Conservation (phyloP, 2,329 filamentous ascomycete genomes). For the Nemania sp. region DNA sequence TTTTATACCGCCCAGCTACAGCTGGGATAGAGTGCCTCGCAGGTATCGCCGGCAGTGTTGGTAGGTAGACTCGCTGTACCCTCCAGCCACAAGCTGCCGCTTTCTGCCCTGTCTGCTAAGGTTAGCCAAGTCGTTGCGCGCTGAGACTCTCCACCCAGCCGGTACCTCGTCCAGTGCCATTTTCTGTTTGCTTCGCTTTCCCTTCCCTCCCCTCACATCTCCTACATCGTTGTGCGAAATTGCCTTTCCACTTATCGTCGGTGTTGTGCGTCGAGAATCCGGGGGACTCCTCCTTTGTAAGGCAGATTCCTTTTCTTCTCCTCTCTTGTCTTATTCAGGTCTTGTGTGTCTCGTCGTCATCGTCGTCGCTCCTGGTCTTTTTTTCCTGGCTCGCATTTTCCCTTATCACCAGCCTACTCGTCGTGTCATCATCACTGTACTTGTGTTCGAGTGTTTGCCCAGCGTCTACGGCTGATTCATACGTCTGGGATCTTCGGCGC, state of each 20-base stretch:
- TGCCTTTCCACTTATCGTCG: slow-evolving; percentile 41
- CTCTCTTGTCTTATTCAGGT: slow-evolving; percentile 32
- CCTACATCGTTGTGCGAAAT: slow-evolving; percentile 41
- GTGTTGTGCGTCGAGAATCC: slow-evolving; percentile 45
- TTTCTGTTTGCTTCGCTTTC: slow-evolving; percentile 35
- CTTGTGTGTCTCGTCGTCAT: slow-evolving; percentile 39
- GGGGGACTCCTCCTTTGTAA: slow-evolving; percentile 46
- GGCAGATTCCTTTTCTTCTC: slow-evolving; percentile 46
- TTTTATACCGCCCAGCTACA: too few species aligned
- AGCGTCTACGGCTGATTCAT: slow-evolving; percentile 24
- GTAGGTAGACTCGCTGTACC: background rate
- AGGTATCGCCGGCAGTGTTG: background rate
- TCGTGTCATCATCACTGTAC: slow-evolving; percentile 27
- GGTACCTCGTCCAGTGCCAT: slow-evolving; percentile 30
- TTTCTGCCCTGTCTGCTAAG: slow-evolving; percentile 8
- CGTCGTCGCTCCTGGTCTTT: slow-evolving; percentile 29
- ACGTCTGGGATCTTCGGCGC: slow-evolving; percentile 26
- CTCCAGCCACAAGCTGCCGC: slow-evolving; percentile 19
- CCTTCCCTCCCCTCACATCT: slow-evolving; percentile 40
- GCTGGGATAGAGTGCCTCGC: too few species aligned
- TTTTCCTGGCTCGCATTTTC: slow-evolving; percentile 35
- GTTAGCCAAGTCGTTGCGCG: too few species aligned
- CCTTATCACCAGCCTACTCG: slow-evolving; percentile 28
- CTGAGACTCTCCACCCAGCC: slow-evolving; percentile 24
- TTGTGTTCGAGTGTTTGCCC: slow-evolving; percentile 23